Conservation (phyloP, 2,329 filamentous ascomycete genomes). For the Chaetoscypha palmicola region DNA sequence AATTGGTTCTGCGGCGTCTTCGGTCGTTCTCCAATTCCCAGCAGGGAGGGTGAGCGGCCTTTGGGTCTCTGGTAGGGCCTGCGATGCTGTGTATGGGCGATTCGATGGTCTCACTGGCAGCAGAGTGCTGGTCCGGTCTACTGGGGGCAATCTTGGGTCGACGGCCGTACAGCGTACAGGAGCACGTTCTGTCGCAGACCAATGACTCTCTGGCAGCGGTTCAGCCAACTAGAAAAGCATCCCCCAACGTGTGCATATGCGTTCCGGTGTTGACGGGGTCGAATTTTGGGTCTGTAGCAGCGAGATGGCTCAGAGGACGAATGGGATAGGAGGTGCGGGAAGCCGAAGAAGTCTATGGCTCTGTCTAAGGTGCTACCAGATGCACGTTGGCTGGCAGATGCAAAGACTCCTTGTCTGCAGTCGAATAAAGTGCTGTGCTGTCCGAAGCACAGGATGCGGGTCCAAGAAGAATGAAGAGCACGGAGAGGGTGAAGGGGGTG, state of each 20-base stretch:
- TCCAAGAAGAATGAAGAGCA: neutral
- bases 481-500: neutral
- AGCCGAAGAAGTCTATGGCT: neutral
- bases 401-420: neutral
- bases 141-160: neutral
- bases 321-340: neutral
- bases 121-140: neutral
- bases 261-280: neutral
- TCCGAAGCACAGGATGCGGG: neutral
- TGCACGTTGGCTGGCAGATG: neutral
- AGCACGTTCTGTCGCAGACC: neutral
- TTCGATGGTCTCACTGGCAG: neutral
- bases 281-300: neutral
- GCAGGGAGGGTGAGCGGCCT: neutral
- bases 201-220: neutral
- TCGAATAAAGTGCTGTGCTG: neutral
- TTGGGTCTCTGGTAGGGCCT: neutral
- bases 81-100: neutral
- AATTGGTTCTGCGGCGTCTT: conserved; percentile 1
- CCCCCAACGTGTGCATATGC: conserved; percentile 8
- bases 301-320: neutral
- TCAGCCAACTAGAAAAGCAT: conserved; percentile 4
- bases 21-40: neutral
- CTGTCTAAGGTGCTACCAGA: neutral
- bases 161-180: neutral